Evolutionary conservation across 192 early-diverging fungal genomes (phyloP).

Genomic region (Entrophospora sp.): DNA sequence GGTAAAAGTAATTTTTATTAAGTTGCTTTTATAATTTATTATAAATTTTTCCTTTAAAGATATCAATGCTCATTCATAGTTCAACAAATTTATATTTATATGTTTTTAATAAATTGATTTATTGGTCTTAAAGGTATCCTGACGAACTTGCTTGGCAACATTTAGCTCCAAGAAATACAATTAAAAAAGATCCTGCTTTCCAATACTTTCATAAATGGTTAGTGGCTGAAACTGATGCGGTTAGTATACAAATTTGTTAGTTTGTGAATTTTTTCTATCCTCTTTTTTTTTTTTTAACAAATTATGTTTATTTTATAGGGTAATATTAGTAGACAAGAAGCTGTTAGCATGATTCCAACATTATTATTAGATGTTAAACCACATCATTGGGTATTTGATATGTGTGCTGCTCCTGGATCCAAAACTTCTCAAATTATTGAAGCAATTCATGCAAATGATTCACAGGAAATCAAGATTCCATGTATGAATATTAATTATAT

Average conservation of each 20-base stretch:
- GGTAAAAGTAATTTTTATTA: too few species aligned
- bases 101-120: not conserved
- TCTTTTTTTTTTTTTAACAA: not conserved
- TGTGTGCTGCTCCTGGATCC: conserved; percentile 98
- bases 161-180: conserved; percentile 58
- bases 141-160: conserved; percentile 87
- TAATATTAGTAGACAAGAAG: conserved; percentile 94
- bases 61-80: too few species aligned
- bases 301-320: conserved; percentile 40
- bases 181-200: conserved; percentile 71
- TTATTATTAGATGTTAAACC: conserved; percentile 84
- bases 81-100: not conserved
- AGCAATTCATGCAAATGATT: conserved; percentile 58
- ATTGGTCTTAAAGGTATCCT: conserved; percentile 53
- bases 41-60: too few species aligned
- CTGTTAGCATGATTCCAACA: conserved; percentile 97
- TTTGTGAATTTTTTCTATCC: too few species aligned
- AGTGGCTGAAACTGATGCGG: conserved; percentile 92
- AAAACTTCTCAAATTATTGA: conserved; percentile 93
- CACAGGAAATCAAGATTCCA: conserved; percentile 40
- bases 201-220: conserved; percentile 88
- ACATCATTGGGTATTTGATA: conserved; percentile 78
- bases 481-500: conserved; percentile 20
- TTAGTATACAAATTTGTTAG: too few species aligned
- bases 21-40: too few species aligned